Base-by-base conservation (phyloP, 2,329 filamentous ascomycete species). In the Chrysoporthe cubensis region DNA sequence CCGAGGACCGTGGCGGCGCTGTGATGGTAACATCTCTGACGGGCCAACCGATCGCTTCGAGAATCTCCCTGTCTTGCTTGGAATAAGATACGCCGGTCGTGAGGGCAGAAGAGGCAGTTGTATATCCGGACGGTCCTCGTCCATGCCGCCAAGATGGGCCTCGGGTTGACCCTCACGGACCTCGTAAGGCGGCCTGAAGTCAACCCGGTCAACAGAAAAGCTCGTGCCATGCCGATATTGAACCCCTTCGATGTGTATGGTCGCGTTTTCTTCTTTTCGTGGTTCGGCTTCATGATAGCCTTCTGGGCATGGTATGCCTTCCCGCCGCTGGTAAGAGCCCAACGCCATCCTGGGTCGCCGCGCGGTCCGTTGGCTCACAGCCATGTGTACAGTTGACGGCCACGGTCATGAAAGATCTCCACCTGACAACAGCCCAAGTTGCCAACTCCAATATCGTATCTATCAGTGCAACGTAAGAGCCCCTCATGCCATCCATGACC, bases 281-380 rank as follows among this genome's bases (percentile, higher is more conserved):
- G 92, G 89, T 85, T 94, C 60, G 92, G 92, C 2, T 96, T 96
- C 79, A 89, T 96, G 85, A 87, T 95, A 64, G 91, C 92, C 8
- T 97, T 97, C 80, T 92, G 93, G 85, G 94, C 92, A 13, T 97
- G 91, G 91, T 97, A 96, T 82, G 91, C 94, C 1, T 97, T 97
- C 79, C 92, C 94, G 71, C 94, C 94, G 72, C 82, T 96, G 76
- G 89, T 93, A 84, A 80, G 85, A 78, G 37, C 52, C 3, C 26
- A 21, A 21, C 18, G 43, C 13, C 37, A 8, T 2, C 43, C 21
- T 9, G 4, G 0, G 5, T 13, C 16, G 8, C 26, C 50, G 16
- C 21, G 40, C 37, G 37, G 26, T 65, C 50, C 44, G 26, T 34
- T 32, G 2, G 43, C 65, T 61, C 13, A 72, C 56, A 63, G 48